phyloP scores from a whole-genome alignment of 1,284 basidiomycete species.

The Trichosporon ovoides region DNA sequence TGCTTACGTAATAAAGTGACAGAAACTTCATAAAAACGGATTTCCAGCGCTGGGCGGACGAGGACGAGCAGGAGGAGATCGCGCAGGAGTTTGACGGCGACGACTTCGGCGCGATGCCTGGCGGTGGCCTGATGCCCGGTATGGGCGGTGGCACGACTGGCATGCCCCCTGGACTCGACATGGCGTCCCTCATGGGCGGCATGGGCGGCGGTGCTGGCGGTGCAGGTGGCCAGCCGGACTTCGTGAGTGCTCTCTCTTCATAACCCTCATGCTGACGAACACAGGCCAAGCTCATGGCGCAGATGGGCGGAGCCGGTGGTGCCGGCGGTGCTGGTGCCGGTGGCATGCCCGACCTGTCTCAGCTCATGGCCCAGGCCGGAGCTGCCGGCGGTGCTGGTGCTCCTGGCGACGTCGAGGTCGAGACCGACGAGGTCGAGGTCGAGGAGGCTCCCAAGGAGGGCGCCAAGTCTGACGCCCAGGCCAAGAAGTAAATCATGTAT shows the following conservation, averaged over 20 bases:
- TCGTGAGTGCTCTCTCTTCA: slow-evolving; percentile 15
- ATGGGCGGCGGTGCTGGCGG: slow-evolving; percentile 52
- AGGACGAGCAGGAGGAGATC: slow-evolving; percentile 89
- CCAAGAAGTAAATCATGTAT: slow-evolving; percentile 46
- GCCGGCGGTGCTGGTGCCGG: slow-evolving; percentile 52
- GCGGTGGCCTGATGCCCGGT: slow-evolving; percentile 36
- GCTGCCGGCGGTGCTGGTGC: slow-evolving; percentile 32
- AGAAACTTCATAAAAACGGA: slow-evolving; percentile 80
- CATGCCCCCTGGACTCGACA: slow-evolving; percentile 24
- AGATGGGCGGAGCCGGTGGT: slow-evolving; percentile 43
- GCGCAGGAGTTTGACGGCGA: slow-evolving; percentile 30
- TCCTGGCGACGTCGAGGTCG: no score
- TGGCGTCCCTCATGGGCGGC: slow-evolving; percentile 34
- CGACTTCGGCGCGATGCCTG: neutral
- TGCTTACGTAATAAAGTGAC: slow-evolving; percentile 52
- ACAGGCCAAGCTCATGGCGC: slow-evolving; percentile 45
- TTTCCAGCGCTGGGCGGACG: slow-evolving; percentile 80
- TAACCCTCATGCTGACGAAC: neutral
- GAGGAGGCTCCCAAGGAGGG: slow-evolving; percentile 28
- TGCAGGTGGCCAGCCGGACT: slow-evolving; percentile 41
- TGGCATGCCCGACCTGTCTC: slow-evolving; percentile 36
- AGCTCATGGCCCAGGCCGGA: slow-evolving; percentile 47
- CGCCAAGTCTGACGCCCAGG: slow-evolving; percentile 53
- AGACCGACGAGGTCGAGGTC: no score
- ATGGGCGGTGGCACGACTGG: slow-evolving; percentile 31